A percentile compares a stretch with the other conserved stretches of the same genome.
These are phyloP conservation scores for Lenwebbia sp. DNA, from an alignment of 345 rosid species.

Conservation along the genomic window DNA sequence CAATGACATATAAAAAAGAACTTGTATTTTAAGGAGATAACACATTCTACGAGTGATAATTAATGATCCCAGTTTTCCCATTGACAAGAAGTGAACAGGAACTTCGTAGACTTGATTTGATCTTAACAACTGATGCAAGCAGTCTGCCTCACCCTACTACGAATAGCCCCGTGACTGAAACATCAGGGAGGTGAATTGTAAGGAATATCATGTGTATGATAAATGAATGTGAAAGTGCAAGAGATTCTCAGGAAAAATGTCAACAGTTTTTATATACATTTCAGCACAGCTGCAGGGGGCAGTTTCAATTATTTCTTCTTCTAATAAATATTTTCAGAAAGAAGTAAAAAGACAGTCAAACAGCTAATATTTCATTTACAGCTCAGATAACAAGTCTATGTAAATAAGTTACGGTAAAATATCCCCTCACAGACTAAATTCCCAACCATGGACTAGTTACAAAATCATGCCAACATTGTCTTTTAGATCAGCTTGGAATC, in stretches of 20 bases:
- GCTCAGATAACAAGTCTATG: neutral
- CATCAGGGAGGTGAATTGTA: neutral
- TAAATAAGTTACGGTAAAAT: neutral
- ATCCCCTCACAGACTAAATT: neutral
- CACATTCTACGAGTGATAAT: neutral
- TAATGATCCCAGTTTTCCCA: neutral
- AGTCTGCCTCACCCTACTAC: neutral
- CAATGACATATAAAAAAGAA: neutral
- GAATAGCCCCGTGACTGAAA: neutral
- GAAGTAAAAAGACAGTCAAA: neutral
- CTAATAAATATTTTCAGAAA: neutral
- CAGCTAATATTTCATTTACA: neutral
- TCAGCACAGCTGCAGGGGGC: neutral
- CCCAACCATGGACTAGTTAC: neutral
- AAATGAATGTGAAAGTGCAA: neutral
- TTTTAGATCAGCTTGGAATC: neutral
- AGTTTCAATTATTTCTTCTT: neutral
- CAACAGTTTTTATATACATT: neutral
- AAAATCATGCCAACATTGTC: neutral
- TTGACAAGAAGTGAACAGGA: neutral
- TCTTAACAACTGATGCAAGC: neutral
- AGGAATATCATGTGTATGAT: neutral
- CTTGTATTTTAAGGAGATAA: neutral
- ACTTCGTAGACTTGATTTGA: neutral
- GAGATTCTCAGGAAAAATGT: neutral